These are phyloP conservation scores for Endoconidiophora laricicola DNA, from an alignment of 2,329 filamentous ascomycete species.

Conservation along the genomic window DNA sequence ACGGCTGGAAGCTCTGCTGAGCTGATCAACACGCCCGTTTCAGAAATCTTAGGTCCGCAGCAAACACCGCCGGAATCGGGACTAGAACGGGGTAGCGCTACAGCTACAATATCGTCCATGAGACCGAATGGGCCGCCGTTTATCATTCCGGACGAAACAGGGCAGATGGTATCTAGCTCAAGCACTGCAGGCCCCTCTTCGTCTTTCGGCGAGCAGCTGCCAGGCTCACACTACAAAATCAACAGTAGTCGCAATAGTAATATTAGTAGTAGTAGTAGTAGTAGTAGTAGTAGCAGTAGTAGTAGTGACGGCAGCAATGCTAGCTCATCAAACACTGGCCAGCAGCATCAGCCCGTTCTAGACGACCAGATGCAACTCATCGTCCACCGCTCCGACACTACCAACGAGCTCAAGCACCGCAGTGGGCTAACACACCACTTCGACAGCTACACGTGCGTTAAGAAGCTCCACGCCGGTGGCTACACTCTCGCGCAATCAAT, in stretches of 20 bases:
- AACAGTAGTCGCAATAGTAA: no score
- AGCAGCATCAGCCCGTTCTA: neutral
- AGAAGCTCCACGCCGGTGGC: slow-evolving; percentile 53
- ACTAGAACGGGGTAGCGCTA: neutral
- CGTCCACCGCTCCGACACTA: slow-evolving; percentile 1
- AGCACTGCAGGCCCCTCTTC: no score
- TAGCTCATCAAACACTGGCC: neutral
- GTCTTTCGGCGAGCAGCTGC: no score
- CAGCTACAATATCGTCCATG: neutral
- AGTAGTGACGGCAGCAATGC: neutral
- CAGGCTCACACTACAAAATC: no score
- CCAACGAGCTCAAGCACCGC: neutral
- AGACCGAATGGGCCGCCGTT: neutral
- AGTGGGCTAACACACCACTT: slow-evolving; percentile 71
- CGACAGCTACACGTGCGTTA: slow-evolving; percentile 81
- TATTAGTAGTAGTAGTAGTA: no score
- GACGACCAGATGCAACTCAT: slow-evolving; percentile 4
- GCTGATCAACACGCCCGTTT: neutral
- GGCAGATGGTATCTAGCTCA: neutral
- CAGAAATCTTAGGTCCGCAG: slow-evolving; percentile 1
- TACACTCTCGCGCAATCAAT: slow-evolving; percentile 63
- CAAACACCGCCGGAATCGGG: neutral
- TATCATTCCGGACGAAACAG: neutral
- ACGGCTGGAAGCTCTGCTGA: neutral
- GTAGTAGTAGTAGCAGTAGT: no score